These are phyloP conservation scores for Alternaria panax DNA, from an alignment of 2,329 filamentous ascomycete species.

Conservation along the genomic window DNA sequence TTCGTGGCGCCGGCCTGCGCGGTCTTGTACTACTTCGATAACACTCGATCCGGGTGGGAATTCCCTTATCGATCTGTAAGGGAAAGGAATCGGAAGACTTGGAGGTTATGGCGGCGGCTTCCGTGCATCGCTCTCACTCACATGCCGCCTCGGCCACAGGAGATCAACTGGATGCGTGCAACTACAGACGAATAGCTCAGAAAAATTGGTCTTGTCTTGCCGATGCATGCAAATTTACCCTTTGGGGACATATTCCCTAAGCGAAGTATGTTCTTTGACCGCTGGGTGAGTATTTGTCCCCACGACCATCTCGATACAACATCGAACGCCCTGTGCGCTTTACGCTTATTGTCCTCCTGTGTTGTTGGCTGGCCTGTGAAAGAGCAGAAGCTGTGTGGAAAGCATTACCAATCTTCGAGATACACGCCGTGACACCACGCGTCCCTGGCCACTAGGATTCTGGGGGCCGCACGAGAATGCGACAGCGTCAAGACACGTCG, in stretches of 20 bases:
- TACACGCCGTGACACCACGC: neutral
- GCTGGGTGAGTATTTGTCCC: too few species aligned
- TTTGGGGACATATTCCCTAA: rapidly evolving
- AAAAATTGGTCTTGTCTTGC: neutral
- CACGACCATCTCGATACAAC: neutral
- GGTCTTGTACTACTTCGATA: neutral
- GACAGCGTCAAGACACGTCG: neutral
- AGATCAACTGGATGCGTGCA: neutral
- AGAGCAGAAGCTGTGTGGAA: neutral
- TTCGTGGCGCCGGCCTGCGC: neutral
- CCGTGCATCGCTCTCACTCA: neutral
- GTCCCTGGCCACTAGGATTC: neutral
- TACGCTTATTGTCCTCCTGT: neutral
- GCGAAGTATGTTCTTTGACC: neutral
- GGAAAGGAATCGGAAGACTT: neutral
- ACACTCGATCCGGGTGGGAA: neutral
- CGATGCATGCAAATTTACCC: rapidly evolving
- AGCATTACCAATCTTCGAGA: neutral
- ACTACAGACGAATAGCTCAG: neutral
- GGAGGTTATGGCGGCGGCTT: neutral
- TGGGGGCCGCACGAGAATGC: neutral
- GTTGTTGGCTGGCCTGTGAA: neutral
- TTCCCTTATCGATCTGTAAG: neutral
- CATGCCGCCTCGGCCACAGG: neutral
- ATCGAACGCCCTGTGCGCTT: neutral